Conservation (phyloP, 1,284 basidiomycete species). For the Naganishia liquefaciens region DNA sequence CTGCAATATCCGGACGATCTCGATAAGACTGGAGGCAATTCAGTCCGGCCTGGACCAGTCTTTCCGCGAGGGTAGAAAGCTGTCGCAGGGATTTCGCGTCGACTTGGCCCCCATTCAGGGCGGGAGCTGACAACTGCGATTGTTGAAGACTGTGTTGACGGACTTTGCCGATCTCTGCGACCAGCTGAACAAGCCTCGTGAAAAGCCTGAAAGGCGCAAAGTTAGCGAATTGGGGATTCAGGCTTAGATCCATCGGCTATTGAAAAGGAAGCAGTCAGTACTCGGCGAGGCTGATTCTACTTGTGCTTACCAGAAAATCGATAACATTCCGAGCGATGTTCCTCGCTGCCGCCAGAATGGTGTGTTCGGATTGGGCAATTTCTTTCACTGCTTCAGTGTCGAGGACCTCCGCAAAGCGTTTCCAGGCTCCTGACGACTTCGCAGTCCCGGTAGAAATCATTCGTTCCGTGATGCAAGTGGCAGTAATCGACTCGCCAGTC, state of each 20-base stretch:
- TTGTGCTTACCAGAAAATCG: constrained; percentile 4
- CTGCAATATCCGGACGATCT: background rate
- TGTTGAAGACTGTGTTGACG: background rate
- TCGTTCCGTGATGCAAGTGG: background rate
- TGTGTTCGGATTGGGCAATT: background rate
- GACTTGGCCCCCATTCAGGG: background rate
- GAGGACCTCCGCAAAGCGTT: background rate
- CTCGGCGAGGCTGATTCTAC: background rate
- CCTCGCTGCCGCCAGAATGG: background rate
- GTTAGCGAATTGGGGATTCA: constrained; percentile 15
- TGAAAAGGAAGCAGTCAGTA: background rate
- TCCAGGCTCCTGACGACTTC: background rate
- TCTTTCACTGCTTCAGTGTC: constrained; percentile 1
- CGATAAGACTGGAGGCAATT: constrained; percentile 6
- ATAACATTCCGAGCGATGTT: background rate
- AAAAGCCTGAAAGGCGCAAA: constrained; percentile 2
- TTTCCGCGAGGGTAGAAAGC: constrained; percentile 2
- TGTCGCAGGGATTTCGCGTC: constrained; percentile 15
- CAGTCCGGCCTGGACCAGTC: constrained; percentile 1
- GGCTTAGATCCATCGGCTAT: constrained; percentile 21
- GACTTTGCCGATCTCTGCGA: constrained; percentile 4
- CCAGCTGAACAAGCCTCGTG: constrained; percentile 9
- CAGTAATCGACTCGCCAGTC: constrained; percentile 1
- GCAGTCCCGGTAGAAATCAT: background rate
- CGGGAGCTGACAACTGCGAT: background rate